Base-by-base conservation (phyloP, 1,284 basidiomycete species). In the Tilletiaria anomala region DNA sequence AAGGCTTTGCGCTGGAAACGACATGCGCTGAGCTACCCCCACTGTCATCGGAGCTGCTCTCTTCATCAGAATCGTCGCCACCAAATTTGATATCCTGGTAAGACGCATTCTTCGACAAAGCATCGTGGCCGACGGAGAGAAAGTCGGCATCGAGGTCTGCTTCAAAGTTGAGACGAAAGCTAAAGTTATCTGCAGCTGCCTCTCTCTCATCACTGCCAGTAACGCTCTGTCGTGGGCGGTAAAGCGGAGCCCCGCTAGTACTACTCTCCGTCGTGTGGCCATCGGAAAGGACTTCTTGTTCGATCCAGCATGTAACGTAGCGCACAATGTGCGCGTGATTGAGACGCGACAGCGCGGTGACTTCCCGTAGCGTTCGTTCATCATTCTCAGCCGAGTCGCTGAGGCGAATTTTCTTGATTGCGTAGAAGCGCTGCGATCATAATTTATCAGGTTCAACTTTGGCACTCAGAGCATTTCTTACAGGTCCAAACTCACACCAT, bases 261-360 rank as follows among this genome's bases (percentile, higher is more conserved):
- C n/a, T n/a, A n/a, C n/a, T n/a, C n/a, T n/a, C n/a, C n/a, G n/a
- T n/a, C n/a, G n/a, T n/a, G n/a, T n/a, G n/a, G n/a, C n/a, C n/a
- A n/a, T n/a, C n/a, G n/a, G 26, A 8, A 29, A 29, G 10, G 2
- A 37, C 6, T 37, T 37, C 32, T 15, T 24, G 35, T 39, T 65
- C 52, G 35, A 67, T 61, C 54, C 56, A 65, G 45, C 56, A 65
- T 2, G 66, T 68, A 16, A 63, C 56, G 45, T 89, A 94, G 32
- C 88, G 78, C 15, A 93, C 88, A 50, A 96, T 84, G 68, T 82
- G 83, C 10, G 82, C 78, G 66, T 94, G 87, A 36, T 80, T 83
- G 16, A 93, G 76, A 29, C 82, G 73, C 49, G 83, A 87, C 15
- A 94, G 71, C 0, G 84, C 83, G 51, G 84, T 84, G 39, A 94